Conservation (phyloP, 148 eudicot species). For the Cornus florida region DNA sequence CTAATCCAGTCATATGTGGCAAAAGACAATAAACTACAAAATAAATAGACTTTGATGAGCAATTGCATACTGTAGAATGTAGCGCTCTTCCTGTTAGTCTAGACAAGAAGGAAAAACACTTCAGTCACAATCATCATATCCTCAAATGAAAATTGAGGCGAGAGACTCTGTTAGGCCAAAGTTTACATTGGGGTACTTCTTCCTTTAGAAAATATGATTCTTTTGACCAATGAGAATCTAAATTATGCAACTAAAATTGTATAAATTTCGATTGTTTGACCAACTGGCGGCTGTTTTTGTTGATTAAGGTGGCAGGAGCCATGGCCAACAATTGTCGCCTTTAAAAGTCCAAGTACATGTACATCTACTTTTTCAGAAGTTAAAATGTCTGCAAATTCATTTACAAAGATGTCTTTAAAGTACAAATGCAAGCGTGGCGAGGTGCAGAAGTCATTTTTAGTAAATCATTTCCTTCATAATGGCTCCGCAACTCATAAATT, state of each 20-base stretch:
- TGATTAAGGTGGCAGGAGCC: too few relatives aligned
- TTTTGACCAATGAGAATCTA: too few relatives aligned
- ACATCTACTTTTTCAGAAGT: not conserved
- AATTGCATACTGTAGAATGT: not conserved
- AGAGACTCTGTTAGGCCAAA: too few relatives aligned
- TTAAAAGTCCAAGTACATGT: too few relatives aligned
- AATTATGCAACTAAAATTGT: too few relatives aligned
- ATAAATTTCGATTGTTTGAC: too few relatives aligned
- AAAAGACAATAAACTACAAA: not conserved
- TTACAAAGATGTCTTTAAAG: not conserved
- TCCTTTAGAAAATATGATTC: too few relatives aligned
- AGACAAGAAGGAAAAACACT: not conserved
- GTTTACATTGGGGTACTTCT: too few relatives aligned
- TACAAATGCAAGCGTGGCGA: not conserved
- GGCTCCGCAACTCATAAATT: not conserved
- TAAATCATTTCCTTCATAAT: not conserved
- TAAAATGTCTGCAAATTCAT: not conserved
- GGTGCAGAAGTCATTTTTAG: not conserved
- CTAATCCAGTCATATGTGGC: constrained; percentile 28
- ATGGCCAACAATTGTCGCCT: too few relatives aligned
- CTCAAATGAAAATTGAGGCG: too few relatives aligned
- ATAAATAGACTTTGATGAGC: not conserved
- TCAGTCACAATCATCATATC: too few relatives aligned
- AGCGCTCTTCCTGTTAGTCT: not conserved
- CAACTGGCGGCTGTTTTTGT: too few relatives aligned